Percentiles rank a stretch among this genome's conserved stretches.
Evolutionary conservation across 768 basidiomycete genomes (phyloP).

Genomic region (Crepidotus variabilis): DNA sequence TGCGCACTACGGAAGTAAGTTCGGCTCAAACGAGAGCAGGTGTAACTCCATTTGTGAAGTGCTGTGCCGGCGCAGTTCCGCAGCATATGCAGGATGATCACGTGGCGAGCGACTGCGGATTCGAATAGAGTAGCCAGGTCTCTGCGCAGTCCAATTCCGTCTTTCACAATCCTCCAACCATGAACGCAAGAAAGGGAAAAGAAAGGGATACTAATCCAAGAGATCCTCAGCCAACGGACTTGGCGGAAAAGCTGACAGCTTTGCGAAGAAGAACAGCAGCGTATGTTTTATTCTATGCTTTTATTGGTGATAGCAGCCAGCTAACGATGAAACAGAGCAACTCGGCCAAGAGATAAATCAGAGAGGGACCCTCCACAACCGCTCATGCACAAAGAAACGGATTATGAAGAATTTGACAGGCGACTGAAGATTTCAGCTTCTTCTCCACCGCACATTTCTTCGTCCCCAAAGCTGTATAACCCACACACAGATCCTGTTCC

Average conservation of each 20-base stretch:
- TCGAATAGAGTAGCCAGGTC: neutral
- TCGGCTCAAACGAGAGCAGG: no score
- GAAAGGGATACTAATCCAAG: neutral
- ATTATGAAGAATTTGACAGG: slow-evolving; percentile 72
- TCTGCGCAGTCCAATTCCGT: neutral
- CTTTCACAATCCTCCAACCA: neutral
- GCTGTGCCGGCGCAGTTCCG: neutral
- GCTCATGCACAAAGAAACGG: slow-evolving; percentile 37
- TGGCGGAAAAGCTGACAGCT: neutral
- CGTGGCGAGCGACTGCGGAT: neutral
- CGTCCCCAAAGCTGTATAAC: slow-evolving; percentile 58
- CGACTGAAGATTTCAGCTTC: slow-evolving; percentile 63
- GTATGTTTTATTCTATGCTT: slow-evolving; percentile 5
- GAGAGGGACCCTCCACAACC: slow-evolving; percentile 30
- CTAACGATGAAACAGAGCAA: slow-evolving; percentile 29
- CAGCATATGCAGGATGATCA: neutral
- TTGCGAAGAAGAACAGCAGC: slow-evolving; percentile 11
- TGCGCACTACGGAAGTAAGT: no score
- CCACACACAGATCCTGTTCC: slow-evolving; percentile 69
- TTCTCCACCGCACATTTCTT: slow-evolving; percentile 27
- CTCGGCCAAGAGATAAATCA: slow-evolving; percentile 42
- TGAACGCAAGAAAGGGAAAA: neutral
- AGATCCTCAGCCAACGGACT: neutral
- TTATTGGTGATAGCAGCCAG: neutral
- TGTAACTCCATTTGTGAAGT: no score